Conservation (phyloP, 2,329 filamentous ascomycete genomes). For the Paecilomyces sp. region DNA sequence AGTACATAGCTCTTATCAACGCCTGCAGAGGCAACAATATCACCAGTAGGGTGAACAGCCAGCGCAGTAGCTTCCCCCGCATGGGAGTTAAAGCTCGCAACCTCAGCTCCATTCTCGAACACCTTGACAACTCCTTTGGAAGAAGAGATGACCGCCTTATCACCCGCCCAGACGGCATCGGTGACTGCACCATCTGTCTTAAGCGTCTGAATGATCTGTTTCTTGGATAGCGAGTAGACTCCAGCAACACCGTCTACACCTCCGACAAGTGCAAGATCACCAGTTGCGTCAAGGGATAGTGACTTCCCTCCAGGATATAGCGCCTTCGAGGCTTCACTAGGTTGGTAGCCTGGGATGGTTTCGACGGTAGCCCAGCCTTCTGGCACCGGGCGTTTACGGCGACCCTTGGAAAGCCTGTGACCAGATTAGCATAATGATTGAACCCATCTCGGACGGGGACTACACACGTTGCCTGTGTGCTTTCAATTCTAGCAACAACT, state of each 20-base stretch:
- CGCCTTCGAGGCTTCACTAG: conserved; percentile 47
- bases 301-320: conserved; percentile 53
- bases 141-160: conserved; percentile 65
- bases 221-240: conserved; percentile 70
- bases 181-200: conserved; percentile 61
- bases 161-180: conserved; percentile 50
- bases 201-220: conserved; percentile 65
- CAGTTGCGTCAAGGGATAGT: conserved; percentile 52
- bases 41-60: conserved; percentile 73
- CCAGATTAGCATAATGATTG: conserved; percentile 8
- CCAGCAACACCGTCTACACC: conserved; percentile 69
- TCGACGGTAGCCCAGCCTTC: conserved; percentile 77
- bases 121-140: conserved; percentile 72
- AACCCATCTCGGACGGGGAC: neutral
- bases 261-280: conserved; percentile 64
- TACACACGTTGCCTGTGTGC: conserved; percentile 70
- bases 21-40: conserved; percentile 79
- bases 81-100: conserved; percentile 69
- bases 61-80: conserved; percentile 73
- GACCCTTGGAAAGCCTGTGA: conserved; percentile 72
- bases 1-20: conserved; percentile 88
- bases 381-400: conserved; percentile 82
- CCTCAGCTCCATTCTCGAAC: conserved; percentile 63
- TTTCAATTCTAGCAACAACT: conserved; percentile 66
- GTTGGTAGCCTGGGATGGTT: conserved; percentile 55